These are phyloP conservation scores for Sporobolomyces roseus DNA, from an alignment of 768 basidiomycete genomes.

Conservation along the genomic window DNA sequence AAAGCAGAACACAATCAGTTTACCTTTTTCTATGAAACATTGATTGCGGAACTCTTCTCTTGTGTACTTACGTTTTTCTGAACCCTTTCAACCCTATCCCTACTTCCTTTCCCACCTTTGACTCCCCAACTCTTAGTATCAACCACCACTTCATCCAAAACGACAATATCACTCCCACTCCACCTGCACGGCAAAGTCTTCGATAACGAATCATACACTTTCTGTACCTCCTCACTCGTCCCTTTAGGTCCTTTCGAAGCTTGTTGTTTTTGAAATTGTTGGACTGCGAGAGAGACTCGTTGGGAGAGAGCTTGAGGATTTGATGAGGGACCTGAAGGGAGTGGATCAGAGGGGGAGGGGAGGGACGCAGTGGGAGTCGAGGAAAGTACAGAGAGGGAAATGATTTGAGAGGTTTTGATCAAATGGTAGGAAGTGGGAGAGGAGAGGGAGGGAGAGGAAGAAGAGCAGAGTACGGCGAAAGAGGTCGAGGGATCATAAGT, in stretches of 20 bases:
- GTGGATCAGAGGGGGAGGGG: conserved; percentile 4
- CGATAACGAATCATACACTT: conserved; percentile 34
- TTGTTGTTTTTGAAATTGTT: neutral
- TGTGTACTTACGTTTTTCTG: conserved; percentile 15
- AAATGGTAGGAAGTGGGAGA: conserved; percentile 5
- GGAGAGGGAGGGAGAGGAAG: neutral
- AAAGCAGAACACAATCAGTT: neutral
- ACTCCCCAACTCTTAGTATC: conserved; percentile 23
- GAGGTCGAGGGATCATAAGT: conserved; percentile 26
- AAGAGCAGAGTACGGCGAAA: conserved; percentile 18
- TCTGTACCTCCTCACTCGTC: conserved; percentile 18
- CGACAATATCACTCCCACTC: conserved; percentile 34
- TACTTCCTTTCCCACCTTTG: conserved; percentile 26
- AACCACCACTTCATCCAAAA: conserved; percentile 43
- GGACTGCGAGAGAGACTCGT: conserved; percentile 11
- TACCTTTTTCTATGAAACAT: no score
- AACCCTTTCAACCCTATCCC: conserved; percentile 28
- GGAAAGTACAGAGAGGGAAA: conserved; percentile 18
- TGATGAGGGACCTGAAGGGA: neutral
- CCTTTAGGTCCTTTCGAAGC: conserved; percentile 14
- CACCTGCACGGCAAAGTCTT: conserved; percentile 41
- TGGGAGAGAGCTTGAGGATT: neutral
- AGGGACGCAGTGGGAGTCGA: conserved; percentile 13
- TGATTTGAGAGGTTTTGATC: conserved; percentile 32
- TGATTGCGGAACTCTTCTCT: neutral